Conservation (phyloP, 768 basidiomycete species). For the Fistulinella prunicolor region DNA sequence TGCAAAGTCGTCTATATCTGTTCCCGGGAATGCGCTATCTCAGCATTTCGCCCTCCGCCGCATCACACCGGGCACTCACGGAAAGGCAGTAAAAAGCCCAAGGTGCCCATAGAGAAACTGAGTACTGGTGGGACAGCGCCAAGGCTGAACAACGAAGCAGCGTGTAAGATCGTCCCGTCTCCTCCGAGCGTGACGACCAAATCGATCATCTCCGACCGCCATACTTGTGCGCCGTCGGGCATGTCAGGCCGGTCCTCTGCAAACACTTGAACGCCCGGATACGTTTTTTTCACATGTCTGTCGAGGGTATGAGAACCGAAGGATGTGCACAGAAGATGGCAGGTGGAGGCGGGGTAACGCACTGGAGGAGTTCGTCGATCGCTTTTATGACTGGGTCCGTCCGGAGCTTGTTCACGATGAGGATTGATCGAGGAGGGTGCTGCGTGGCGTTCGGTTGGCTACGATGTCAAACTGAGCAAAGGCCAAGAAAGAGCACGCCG, state of each 20-base stretch:
- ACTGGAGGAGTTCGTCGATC: slow-evolving; percentile 73
- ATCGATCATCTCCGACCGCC: slow-evolving; percentile 71
- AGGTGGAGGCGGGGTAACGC: slow-evolving; percentile 22
- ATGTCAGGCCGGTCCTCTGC: slow-evolving; percentile 67
- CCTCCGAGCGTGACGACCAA: slow-evolving; percentile 90
- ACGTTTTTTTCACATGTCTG: slow-evolving; percentile 56
- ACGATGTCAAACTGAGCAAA: slow-evolving; percentile 25
- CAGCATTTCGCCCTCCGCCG: not conserved
- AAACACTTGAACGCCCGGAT: slow-evolving; percentile 61
- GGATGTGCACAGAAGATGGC: not conserved
- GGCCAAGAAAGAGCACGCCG: no score
- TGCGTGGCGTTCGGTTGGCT: slow-evolving; percentile 23
- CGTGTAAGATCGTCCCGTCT: slow-evolving; percentile 93
- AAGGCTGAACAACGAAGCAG: slow-evolving; percentile 83
- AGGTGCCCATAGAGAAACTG: slow-evolving; percentile 69
- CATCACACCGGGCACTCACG: slow-evolving; percentile 49
- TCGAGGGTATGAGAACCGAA: slow-evolving; percentile 1
- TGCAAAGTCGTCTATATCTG: slow-evolving; percentile 87
- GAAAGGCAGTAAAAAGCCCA: slow-evolving; percentile 92
- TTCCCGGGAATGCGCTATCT: not conserved
- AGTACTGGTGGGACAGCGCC: slow-evolving; percentile 90
- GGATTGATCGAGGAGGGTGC: slow-evolving; percentile 54
- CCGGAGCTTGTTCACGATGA: slow-evolving; percentile 79
- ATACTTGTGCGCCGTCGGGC: slow-evolving; percentile 59
- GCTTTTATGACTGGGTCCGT: slow-evolving; percentile 75